Conservation (phyloP, 305 asterid species). For the Solanum hybrid region DNA sequence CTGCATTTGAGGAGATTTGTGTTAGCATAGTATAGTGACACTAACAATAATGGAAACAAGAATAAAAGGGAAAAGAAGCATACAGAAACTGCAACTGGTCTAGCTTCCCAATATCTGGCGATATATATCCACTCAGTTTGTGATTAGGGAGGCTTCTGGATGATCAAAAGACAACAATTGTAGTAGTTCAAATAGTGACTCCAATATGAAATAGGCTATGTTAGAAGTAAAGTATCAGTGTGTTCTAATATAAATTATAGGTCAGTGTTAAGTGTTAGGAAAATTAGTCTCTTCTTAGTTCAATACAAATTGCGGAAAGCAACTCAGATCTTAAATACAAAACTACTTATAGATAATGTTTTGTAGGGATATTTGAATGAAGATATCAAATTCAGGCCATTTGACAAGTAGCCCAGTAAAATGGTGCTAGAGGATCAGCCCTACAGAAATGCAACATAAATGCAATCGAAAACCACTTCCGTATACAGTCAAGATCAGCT, state of each 20-base stretch:
- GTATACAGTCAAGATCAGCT: neutral
- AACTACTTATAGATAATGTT: neutral
- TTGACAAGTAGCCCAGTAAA: neutral
- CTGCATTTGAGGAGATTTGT: slow-evolving; percentile 34
- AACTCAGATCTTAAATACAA: neutral
- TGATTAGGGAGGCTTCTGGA: slow-evolving; percentile 91
- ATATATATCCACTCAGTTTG: slow-evolving; percentile 79
- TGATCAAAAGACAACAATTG: slow-evolving; percentile 19
- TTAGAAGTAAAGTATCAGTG: neutral
- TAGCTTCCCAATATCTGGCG: slow-evolving; percentile 84
- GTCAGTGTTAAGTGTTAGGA: neutral
- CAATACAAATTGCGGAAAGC: neutral
- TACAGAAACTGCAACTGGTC: slow-evolving; percentile 79
- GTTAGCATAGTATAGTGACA: slow-evolving; percentile 2
- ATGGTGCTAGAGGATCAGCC: neutral
- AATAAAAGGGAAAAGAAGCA: slow-evolving; percentile 21
- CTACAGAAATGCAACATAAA: neutral
- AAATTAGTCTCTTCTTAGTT: neutral
- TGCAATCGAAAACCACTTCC: neutral
- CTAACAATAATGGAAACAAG: neutral
- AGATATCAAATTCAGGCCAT: neutral
- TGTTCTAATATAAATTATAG: neutral
- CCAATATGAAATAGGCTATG: neutral
- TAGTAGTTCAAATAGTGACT: neutral
- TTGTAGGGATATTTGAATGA: neutral